Evolutionary conservation across 2,329 filamentous ascomycete species (phyloP), one percentile per base, ranked within the genome.

Genomic region (Amphichorda felina): DNA sequence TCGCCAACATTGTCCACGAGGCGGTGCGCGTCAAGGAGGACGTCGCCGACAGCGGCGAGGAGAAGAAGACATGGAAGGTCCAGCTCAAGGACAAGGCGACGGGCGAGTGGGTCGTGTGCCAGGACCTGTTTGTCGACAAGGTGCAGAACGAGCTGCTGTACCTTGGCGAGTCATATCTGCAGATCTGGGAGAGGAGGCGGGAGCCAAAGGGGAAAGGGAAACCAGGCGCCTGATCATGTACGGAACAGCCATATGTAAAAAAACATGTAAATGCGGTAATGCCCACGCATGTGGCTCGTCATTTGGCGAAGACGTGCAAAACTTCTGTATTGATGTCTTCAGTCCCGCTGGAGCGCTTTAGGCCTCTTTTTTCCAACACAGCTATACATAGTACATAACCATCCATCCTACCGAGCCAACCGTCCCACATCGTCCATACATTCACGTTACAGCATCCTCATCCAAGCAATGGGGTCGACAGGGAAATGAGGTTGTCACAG

Each of bases 1-100:
- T 95, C 5, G 88, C 89, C 37, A 98, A 98, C 58, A 82, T 98
- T 43, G 93, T 79, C 41, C 89, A 82, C 64, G 89, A 82, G 67
- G 88, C 75, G 30, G 80, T 89, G 34, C 72, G 82, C 39, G 75
- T 75, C 22, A 70, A 75, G 44, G 84, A 89, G 44, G 85, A 89
- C 43, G 88, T 94, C 1, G 87, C 93, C 36, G 88, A 89, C 32
- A 88, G 86, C 46, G 84, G 79, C 30, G 88, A 95, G 60, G 83
- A 84, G 61, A 66, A 65, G 40, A 93, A 94, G 55, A 85, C 87
- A 10, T 98, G 91, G 88, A 87, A 93, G 55, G 86, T 87, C 16
- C 91, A 98, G 63, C 61, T 98, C 34, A 70, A 78, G 48, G 84
- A 94, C 52, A 81, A 84, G 51, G 80, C 77, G 17, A 71, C 80